Base-by-base conservation (phyloP, 306 rosid genomes). In the Cyamopsis tetragonoloba region DNA sequence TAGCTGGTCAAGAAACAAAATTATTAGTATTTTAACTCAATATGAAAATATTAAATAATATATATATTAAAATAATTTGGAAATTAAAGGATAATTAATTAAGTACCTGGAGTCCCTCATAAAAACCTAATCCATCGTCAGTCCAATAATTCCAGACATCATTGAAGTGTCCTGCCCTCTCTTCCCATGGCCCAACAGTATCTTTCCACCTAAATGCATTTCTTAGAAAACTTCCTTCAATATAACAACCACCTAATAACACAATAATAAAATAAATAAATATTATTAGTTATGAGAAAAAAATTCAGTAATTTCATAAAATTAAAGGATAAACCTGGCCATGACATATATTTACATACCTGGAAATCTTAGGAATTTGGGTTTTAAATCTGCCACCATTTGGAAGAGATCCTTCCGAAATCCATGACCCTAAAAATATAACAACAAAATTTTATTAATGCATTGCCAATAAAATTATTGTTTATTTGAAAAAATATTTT, bases 141-240 rank as follows among this genome's bases (percentile, higher is more conserved):
- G 91, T 91, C 98, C 98, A 91, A 70, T 91, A 91, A 68, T 30
- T 32, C 96, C 96, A 91, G 44, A 88, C 75, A 82, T 91, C 98
- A 26, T 77, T 81, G 22, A 85, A 85, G 80, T 91, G 98, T 6
- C 98, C 98, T 31, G 91, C 87, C 61, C 96, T 88, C 46, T 85
- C 79, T 47, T 91, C 91, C 98, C 98, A 91, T 2, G 88, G 69
- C 63, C 98, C 98, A 70, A 88, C 3, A 1, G 83, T 76, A 42
- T 79, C 86, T 73, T 88, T 88, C 98, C 98, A 91, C 4, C 95
- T 82, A 74, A 88, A 91, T 57, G 91, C 96, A 48, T 91, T 87
- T 77, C 86, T 89, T 79, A 91, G 61, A 89, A 84, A 86, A 28
- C 77, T 77, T 62, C 97, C 97, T 77, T 91, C 95, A 26, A 91